These are phyloP conservation scores for Mollisia scopiformis DNA, from an alignment of 2,329 filamentous ascomycete species.

Conservation along the genomic window DNA sequence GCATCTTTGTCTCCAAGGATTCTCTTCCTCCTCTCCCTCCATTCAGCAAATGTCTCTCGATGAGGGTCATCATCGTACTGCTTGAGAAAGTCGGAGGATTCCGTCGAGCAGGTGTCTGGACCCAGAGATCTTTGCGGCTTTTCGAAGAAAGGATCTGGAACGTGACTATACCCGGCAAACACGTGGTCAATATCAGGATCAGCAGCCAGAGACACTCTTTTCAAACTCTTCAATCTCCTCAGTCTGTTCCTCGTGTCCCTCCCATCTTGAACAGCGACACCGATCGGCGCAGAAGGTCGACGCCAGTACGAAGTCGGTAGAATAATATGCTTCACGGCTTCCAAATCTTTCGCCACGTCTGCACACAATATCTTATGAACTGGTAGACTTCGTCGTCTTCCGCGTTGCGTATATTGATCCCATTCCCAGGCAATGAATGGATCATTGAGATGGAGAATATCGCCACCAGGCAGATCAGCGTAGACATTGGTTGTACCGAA, in stretches of 20 bases:
- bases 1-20: background rate
- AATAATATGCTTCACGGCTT: background rate
- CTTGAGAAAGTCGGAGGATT: background rate
- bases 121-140: background rate
- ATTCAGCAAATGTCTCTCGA: background rate
- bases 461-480: slow-evolving; percentile 1
- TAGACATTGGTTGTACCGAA: slow-evolving; percentile 11
- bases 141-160: background rate
- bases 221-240: background rate
- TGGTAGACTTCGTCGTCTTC: background rate
- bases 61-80: background rate
- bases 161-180: background rate
- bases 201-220: background rate
- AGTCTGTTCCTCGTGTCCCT: background rate
- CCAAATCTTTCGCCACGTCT: background rate
- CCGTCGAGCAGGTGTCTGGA: background rate
- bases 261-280: background rate
- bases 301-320: background rate
- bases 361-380: background rate
- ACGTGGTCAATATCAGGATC: background rate
- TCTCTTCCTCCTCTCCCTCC: background rate
- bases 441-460: background rate
- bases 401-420: background rate
- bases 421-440: background rate
- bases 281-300: background rate